Conservation (phyloP, 768 basidiomycete genomes). For the Neoboletus brunneissimus region DNA sequence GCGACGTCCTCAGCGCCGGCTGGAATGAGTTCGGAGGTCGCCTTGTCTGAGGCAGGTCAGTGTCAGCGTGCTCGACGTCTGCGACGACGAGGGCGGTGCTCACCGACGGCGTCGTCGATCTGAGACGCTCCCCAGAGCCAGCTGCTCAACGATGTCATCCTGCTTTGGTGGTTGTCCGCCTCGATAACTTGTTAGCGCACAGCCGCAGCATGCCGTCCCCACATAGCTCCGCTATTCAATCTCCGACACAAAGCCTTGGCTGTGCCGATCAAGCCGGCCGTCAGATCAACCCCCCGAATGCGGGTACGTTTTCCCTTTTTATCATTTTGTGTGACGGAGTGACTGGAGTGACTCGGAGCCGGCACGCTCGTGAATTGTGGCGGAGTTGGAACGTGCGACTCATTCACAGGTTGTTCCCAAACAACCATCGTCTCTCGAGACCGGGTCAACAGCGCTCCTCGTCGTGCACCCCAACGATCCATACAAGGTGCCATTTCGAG, state of each 20-base stretch:
- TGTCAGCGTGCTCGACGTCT: conserved; percentile 8
- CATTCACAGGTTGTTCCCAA: conserved; percentile 35
- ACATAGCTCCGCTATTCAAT: conserved; percentile 15
- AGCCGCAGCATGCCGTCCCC: conserved; percentile 19
- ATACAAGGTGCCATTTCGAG: neutral
- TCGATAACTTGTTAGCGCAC: conserved; percentile 5
- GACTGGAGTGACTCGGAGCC: conserved; percentile 23
- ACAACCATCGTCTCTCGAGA: conserved; percentile 31
- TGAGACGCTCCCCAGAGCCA: conserved; percentile 83
- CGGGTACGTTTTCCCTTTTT: neutral
- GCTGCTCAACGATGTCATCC: conserved; percentile 59
- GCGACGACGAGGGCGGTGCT: conserved; percentile 24
- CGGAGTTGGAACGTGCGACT: conserved; percentile 33
- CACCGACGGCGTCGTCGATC: conserved; percentile 81
- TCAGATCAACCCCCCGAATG: neutral
- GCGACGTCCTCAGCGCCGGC: conserved; percentile 87
- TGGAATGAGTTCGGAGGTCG: conserved; percentile 88
- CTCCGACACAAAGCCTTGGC: conserved; percentile 18
- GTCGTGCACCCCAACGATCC: conserved; percentile 9
- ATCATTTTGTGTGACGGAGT: conserved; percentile 5
- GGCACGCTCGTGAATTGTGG: conserved; percentile 25
- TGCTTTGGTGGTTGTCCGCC: conserved; percentile 15
- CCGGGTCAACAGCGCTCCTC: conserved; percentile 17
- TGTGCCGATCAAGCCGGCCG: conserved; percentile 9
- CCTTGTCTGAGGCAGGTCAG: conserved; percentile 67